These are phyloP conservation scores for Erodium maritimum DNA, from an alignment of 345 rosid genomes.

Conservation along the genomic window DNA sequence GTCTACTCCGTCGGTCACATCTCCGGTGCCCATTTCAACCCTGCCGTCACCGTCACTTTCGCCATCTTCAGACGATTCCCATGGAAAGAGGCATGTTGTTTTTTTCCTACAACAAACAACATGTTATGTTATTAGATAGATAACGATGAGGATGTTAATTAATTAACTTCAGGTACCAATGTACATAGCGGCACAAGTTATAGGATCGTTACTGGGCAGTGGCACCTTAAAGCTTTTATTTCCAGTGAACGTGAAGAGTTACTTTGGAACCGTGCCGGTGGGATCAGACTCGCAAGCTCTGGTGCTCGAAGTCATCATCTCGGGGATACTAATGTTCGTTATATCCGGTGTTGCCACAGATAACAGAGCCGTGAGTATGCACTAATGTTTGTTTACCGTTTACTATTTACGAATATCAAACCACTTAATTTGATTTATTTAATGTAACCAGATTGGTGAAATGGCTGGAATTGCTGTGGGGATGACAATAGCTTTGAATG, in stretches of 20 bases:
- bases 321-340: slow-evolving; percentile 46
- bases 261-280: slow-evolving; percentile 36
- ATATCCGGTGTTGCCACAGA: slow-evolving; percentile 38
- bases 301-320: slow-evolving; percentile 31
- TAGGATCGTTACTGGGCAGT: slow-evolving; percentile 40
- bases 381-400: too few relatives aligned
- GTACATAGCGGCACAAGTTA: slow-evolving; percentile 26
- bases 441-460: slow-evolving; percentile 19
- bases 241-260: slow-evolving; percentile 17
- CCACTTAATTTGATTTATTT: too few relatives aligned
- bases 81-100: slow-evolving; percentile 22
- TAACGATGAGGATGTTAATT: neutral
- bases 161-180: slow-evolving; percentile 27
- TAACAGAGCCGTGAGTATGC: slow-evolving; percentile 24
- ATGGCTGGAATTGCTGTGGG: slow-evolving; percentile 45
- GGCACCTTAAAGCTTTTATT: slow-evolving; percentile 20
- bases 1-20: slow-evolving; percentile 56
- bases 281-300: slow-evolving; percentile 31
- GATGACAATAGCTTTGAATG: slow-evolving; percentile 37
- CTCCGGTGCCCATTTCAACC: slow-evolving; percentile 82
- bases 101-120: neutral
- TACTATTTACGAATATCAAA: too few relatives aligned
- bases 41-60: slow-evolving; percentile 54
- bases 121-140: too few relatives aligned
- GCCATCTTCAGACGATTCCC: slow-evolving; percentile 51